Base-by-base conservation (phyloP, 2,329 filamentous ascomycete genomes). In the Exophiala lecanii-corni region DNA sequence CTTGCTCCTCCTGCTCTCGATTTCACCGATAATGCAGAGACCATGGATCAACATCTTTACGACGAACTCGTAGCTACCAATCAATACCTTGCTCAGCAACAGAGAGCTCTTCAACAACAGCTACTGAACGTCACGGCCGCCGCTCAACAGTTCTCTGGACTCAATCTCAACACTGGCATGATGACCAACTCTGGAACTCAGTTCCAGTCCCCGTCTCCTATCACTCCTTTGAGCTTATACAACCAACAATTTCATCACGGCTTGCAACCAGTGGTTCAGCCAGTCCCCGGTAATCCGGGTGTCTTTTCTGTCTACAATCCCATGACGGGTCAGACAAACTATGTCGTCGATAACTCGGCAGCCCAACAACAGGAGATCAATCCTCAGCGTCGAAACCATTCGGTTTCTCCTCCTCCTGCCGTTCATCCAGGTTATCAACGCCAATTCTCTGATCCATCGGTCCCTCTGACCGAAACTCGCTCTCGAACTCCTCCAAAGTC, bases 21-120 rank as follows among this genome's bases (percentile, higher is more conserved):
- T 58, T 76, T 92, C 39, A 79, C 82, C 51, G 76, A 81, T 57
- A 74, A 75, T 35, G 79, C 84, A 56, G 78, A 86, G 49, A 75
- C 82, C 55, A 86, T 94, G 70, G 92, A 97, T 58, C 88, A 89
- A 39, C 83, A 79, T 49, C 66, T 94, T 40, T 92, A 95, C 55
- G 86, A 89, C 40, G 88, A 95, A 66, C 74, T 97, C 52, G 79
- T 96, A 59, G 85, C 88, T 44, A 94, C 89, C 58, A 95, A 96
- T 64, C 71, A 92, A 62, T 94, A 94, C 61, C 76, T 98, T 38
- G 88, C 89, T 30, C 88, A 95, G 61, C 89, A 95, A 68, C 91
- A 97, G 68, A 89, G 95, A 69, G 84, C 86, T 53, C 79, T 97
- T 39, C 89, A 97, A 68, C 89, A 96, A 69, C 89, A 97, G 69